These are phyloP conservation scores for Parsonsia alboflavescens DNA, from an alignment of 257 asterid genomes.

Conservation along the genomic window DNA sequence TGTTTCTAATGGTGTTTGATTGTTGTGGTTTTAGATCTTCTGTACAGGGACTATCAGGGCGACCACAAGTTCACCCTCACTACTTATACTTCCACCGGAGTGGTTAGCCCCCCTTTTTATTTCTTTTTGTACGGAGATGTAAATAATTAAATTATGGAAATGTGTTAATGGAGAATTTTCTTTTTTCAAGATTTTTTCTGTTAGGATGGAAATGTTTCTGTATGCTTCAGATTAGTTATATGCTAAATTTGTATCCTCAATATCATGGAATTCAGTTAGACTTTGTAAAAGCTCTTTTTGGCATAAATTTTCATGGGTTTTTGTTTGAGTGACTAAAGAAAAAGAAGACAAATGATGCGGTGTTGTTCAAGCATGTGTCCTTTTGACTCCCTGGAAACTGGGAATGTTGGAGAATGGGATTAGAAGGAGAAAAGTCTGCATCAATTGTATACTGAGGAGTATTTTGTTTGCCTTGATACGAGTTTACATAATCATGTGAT, in stretches of 20 bases:
- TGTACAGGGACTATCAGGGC: conserved; percentile 43
- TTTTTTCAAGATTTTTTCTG: neutral
- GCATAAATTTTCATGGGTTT: neutral
- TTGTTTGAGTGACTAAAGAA: neutral
- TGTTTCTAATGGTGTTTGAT: neutral
- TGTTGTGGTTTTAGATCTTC: conserved; percentile 34
- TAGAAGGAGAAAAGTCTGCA: no score
- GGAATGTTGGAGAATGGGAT: neutral
- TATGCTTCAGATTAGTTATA: neutral
- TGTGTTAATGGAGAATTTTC: neutral
- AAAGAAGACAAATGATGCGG: neutral
- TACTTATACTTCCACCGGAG: conserved; percentile 39
- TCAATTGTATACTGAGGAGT: no score
- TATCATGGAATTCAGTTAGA: neutral
- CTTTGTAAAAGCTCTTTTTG: neutral
- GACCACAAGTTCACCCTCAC: conserved; percentile 52
- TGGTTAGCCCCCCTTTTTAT: conserved; percentile 21
- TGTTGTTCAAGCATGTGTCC: neutral
- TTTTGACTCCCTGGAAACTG: neutral
- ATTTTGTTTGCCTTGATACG: no score
- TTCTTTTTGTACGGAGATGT: neutral
- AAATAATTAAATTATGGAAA: neutral
- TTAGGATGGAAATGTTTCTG: neutral
- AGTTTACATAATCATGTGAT: no score
- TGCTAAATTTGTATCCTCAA: neutral